Evolutionary conservation across 2,329 filamentous ascomycete genomes (phyloP).

Genomic region (Cercospora canescens): DNA sequence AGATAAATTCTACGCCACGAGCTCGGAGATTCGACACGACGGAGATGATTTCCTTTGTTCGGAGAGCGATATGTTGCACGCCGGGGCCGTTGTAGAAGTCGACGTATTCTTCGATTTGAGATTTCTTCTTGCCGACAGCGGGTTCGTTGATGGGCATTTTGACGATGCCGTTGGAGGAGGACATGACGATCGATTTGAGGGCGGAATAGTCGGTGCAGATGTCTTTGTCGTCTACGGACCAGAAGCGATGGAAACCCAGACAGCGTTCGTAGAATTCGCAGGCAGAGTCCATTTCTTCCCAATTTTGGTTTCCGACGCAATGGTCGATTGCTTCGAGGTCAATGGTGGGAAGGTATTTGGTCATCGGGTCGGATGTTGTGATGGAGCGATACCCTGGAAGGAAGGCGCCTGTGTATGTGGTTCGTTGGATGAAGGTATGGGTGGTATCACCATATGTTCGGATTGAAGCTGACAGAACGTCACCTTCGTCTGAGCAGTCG

Average conservation of each 20-base stretch:
- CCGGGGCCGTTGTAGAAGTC: conserved; percentile 87
- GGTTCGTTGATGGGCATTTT: conserved; percentile 99
- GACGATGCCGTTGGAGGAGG: conserved; percentile 70
- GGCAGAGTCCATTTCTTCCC: conserved; percentile 76
- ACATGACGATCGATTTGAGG: conserved; percentile 87
- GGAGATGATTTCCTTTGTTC: conserved; percentile 75
- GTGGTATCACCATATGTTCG: conserved; percentile 94
- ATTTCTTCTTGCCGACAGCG: conserved; percentile 83
- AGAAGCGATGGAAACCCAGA: conserved; percentile 94
- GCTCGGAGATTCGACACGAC: conserved; percentile 76
- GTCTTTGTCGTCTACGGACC: conserved; percentile 90
- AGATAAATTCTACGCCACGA: conserved; percentile 91
- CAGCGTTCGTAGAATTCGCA: conserved; percentile 79
- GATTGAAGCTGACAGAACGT: conserved; percentile 75
- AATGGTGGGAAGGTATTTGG: conserved; percentile 61
- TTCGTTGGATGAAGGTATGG: conserved; percentile 81
- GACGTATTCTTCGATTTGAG: conserved; percentile 87
- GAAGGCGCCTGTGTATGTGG: conserved; percentile 71
- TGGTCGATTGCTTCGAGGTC: conserved; percentile 80
- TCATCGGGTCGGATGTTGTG: conserved; percentile 46
- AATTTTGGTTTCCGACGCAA: conserved; percentile 96
- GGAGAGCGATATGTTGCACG: conserved; percentile 90
- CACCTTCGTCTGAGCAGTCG: conserved; percentile 58
- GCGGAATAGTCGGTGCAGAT: conserved; percentile 93
- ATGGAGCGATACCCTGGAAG: conserved; percentile 74